These are phyloP conservation scores for Termitomyces sp. DNA, from an alignment of 768 basidiomycete species.

Conservation along the genomic window DNA sequence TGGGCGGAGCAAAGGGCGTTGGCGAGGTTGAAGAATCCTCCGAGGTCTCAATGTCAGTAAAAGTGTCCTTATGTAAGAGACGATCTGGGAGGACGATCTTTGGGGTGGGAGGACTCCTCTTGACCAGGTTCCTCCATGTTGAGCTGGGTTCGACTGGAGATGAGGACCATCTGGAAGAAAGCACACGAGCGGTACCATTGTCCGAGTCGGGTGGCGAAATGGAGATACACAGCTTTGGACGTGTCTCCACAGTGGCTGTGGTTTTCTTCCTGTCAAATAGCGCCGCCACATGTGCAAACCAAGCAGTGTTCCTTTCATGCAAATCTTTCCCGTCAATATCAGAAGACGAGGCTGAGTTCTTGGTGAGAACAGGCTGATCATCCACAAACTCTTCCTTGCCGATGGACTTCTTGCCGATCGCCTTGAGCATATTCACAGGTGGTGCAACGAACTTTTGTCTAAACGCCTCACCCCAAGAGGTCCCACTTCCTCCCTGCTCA, in stretches of 20 bases:
- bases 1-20: constrained; percentile 20
- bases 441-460: constrained; percentile 16
- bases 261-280: constrained; percentile 17
- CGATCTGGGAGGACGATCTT: constrained; percentile 22
- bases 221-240: constrained; percentile 36
- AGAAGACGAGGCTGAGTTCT: constrained; percentile 8
- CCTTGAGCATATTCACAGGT: constrained; percentile 34
- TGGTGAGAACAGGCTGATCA: constrained; percentile 19
- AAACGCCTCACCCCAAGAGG: constrained; percentile 4
- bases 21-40: constrained; percentile 11
- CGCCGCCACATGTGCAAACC: constrained; percentile 23
- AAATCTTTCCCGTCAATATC: constrained; percentile 8
- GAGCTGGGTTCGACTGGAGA: constrained; percentile 24
- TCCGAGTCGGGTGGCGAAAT: constrained; percentile 24
- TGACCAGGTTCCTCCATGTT: constrained; percentile 28
- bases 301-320: constrained; percentile 16
- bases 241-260: constrained; percentile 8
- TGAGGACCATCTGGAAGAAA: constrained; percentile 29
- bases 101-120: constrained; percentile 17
- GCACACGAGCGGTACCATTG: constrained; percentile 1
- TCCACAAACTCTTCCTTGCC: constrained; percentile 24
- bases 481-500: constrained; percentile 12
- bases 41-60: constrained; percentile 25
- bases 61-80: constrained; percentile 25
- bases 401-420: constrained; percentile 36